Base-by-base conservation (phyloP, 2,329 filamentous ascomycete genomes). In the Macrophomina tecta region DNA sequence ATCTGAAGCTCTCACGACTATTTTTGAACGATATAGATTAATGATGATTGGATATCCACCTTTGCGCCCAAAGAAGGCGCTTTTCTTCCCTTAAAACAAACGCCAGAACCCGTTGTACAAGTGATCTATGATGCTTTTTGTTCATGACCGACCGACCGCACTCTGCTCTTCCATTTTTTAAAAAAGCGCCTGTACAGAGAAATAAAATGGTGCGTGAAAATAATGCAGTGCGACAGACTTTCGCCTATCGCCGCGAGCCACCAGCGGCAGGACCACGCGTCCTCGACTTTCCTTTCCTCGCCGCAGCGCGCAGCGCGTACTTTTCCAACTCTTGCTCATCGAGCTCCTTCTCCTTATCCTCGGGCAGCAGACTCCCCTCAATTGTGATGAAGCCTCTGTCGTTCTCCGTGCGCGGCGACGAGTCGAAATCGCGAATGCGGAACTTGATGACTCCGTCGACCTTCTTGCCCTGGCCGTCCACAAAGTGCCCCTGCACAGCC, bases 381-480 rank as follows among this genome's bases (percentile, higher is more conserved):
- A 97, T 89, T 71, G 90, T 93, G 68, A 97, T 80, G 75, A 94
- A 95, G 11, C 91, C 92, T 68, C 90, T 90, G 62, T 84, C 84
- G 71, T 90, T 88, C 63, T 89, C 88, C 70, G 91, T 92, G 55
- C 89, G 86, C 34, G 75, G 77, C 30, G 70, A 68, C 48, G 89
- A 90, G 0, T 97, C 94, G 69, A 95, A 92, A 76, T 96, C 92
- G 71, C 90, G 89, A 74, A 97, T 92, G 70, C 89, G 86, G 79
- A 97, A 97, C 64, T 85, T 85, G 45, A 96, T 79, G 73, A 86
- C 87, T 12, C 91, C 91, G 66, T 87, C 86, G 66, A 97, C 85
- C 49, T 69, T 72, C 42, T 88, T 83, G 1, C 92, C 93, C 4
- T 84, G 81, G 2, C 83, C 88, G 77, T 96, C 89, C 46, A 90